Evolutionary conservation across 768 basidiomycete species (phyloP).

Genomic region (Rhizopogon vulgaris): DNA sequence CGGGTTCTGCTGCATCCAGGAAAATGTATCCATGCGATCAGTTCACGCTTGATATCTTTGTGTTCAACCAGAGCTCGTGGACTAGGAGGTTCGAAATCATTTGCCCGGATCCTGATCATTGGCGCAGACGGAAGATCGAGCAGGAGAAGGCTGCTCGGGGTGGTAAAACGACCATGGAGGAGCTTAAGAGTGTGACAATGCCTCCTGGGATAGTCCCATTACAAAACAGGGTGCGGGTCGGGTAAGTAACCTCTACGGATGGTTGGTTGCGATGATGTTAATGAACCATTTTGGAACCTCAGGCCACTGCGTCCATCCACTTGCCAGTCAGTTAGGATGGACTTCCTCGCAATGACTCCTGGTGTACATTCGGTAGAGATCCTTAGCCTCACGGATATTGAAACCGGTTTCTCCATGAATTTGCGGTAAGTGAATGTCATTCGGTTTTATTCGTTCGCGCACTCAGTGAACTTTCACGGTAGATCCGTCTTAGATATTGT

Average conservation of each 20-base stretch:
- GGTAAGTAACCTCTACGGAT: slow-evolving; percentile 41
- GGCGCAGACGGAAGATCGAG: slow-evolving; percentile 32
- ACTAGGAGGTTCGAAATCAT: slow-evolving; percentile 73
- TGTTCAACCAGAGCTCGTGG: slow-evolving; percentile 77
- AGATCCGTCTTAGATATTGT: slow-evolving; percentile 76
- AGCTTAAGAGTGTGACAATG: slow-evolving; percentile 23
- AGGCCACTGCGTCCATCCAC: slow-evolving; percentile 78
- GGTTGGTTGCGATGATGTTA: slow-evolving; percentile 1
- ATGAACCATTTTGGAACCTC: neutral
- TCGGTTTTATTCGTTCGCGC: neutral
- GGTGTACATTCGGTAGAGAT: slow-evolving; percentile 75
- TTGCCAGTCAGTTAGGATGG: slow-evolving; percentile 83
- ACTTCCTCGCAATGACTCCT: slow-evolving; percentile 73
- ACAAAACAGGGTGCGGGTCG: slow-evolving; percentile 73
- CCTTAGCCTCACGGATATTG: slow-evolving; percentile 68
- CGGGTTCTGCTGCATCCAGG: slow-evolving; percentile 15
- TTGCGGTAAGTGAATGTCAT: slow-evolving; percentile 48
- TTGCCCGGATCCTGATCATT: slow-evolving; percentile 50
- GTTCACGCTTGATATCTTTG: slow-evolving; percentile 82
- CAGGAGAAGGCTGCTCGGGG: slow-evolving; percentile 18
- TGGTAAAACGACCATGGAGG: slow-evolving; percentile 15
- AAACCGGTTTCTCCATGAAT: slow-evolving; percentile 66
- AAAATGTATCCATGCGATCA: slow-evolving; percentile 68
- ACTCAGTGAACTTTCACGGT: slow-evolving; percentile 2
- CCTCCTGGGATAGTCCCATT: slow-evolving; percentile 65